Base-by-base conservation (phyloP, 164 flowering plant species). In the Paratinospora sagittata region DNA sequence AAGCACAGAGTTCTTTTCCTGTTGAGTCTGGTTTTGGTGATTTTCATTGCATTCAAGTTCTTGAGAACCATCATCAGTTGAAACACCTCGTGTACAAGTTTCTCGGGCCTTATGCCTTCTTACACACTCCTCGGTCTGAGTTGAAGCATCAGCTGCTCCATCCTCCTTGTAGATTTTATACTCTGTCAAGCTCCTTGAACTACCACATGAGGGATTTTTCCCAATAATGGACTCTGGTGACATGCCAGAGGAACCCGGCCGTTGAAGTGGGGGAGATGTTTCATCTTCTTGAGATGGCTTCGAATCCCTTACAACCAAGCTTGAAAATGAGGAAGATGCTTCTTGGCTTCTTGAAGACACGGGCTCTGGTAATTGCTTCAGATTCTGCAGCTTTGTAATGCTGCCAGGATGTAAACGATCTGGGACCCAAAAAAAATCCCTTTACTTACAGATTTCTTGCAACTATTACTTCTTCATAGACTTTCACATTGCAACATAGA, bases 51-150 rank as follows among this genome's bases (percentile, higher is more conserved):
- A 72, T 55, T 80, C 89, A 62, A 73, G 71, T 43, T 84, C 89
- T 52, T 73, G 43, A 9, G 85, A 75, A 4, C 82, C 84, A 61
- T 89, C 95, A 72, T 94, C 97, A 33, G 93, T 90, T 12, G 96
- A 86, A 77, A 94, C 93, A 71, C 97, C 95, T 58, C 88, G 76
- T n/a, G 86, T 85, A 81, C 95, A 85, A 41, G 97, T 91, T 71
- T 86, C 90, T 70, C 67, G 77, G 10, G 74, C 33, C 74, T 75
- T 82, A 63, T 68, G 65, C 26, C 74, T 75, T 63, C 72, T 76
- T 8, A 58, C 70, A 67, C 74, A 78, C 66, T 88, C 95, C 45
- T 90, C 93, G 6, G 99, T 90, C 79, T 92, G 97, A 7, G 99
- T 95, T 0, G 96, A 86, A 58, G 97, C 97, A 84, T 92, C 87